Base-by-base conservation (phyloP, 139 green algal species). In the Mychonastes homosphaera region DNA sequence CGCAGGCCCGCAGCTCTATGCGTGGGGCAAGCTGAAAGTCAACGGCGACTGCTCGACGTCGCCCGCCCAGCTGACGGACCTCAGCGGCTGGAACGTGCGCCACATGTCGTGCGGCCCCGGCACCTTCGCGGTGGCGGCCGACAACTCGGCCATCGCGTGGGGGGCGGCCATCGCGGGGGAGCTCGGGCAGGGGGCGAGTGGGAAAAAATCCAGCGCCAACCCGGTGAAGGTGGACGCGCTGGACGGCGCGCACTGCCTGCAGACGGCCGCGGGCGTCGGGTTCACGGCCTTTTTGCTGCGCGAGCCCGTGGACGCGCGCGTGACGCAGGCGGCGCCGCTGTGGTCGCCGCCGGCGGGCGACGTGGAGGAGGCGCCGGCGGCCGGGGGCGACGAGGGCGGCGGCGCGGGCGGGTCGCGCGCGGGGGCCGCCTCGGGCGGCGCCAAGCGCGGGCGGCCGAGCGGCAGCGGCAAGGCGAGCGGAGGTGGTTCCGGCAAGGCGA, bases 11-110 rank as follows among this genome's bases (percentile, higher is more conserved):
- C 83, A 94, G 77, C 52, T 97, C 36, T 95, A 91, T 65, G 71
- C 65, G 6, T 98, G 88, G 81, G 91, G 91, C 71, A 92, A 92
- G 73, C 63, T 95, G 18, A 96, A 96, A 77, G 64, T 72, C 21
- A 81, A 61, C n/a, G 88, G 87, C 2, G 91, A 98, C 77, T 90
- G 62, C 69, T 19, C 15, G 21, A 97, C 94, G 80, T 94, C 92
- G 63, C 89, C 89, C 33, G 82, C 76, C 49, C 73, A 79, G 3
- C 60, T 85, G 33, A 62, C 80, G 45, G 84, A 92, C 51, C 72
- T 96, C 21, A 58, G 70, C 26, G 91, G 91, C 0, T 98, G 91
- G 91, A 78, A 83, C 54, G 76, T 86, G 49, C 70, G 77, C 13
- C 70, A 47, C 75, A 73, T 96, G 29, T 72, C 79, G 4, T 91